Evolutionary conservation across 345 rosid genomes (phyloP).

Genomic region (Theobroma cacao): DNA sequence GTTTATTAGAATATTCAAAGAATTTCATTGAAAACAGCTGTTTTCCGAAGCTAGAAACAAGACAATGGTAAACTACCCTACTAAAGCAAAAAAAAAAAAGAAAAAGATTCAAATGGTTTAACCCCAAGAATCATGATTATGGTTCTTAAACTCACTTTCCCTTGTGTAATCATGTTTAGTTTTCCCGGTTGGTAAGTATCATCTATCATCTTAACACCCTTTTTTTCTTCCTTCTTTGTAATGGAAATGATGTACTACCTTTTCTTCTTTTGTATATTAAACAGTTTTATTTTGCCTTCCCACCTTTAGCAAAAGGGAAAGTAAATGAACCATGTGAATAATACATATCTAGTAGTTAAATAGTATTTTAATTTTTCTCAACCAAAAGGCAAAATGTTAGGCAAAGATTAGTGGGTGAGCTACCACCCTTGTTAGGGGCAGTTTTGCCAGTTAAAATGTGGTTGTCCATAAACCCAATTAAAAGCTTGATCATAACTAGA

Average conservation of each 20-base stretch:
- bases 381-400: not conserved
- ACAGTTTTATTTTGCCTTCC: not conserved
- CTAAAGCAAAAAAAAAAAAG: too few species aligned
- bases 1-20: not conserved
- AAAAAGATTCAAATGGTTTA: not conserved
- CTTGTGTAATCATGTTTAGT: not conserved
- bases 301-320: not conserved
- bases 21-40: not conserved
- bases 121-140: not conserved
- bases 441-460: not conserved
- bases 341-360: not conserved
- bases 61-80: not conserved
- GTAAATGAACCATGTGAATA: not conserved
- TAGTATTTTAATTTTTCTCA: not conserved
- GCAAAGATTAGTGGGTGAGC: not conserved
- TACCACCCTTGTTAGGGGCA: not conserved
- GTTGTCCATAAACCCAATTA: not conserved
- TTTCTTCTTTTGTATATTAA: not conserved
- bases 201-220: not conserved
- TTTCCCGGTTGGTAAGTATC: not conserved
- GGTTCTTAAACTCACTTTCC: not conserved
- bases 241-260: constrained; percentile 7
- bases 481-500: not conserved
- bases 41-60: not conserved
- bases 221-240: too few species aligned